Conservation (phyloP, 2,329 filamentous ascomycete species). For the Pseudogymnoascus sp. region DNA sequence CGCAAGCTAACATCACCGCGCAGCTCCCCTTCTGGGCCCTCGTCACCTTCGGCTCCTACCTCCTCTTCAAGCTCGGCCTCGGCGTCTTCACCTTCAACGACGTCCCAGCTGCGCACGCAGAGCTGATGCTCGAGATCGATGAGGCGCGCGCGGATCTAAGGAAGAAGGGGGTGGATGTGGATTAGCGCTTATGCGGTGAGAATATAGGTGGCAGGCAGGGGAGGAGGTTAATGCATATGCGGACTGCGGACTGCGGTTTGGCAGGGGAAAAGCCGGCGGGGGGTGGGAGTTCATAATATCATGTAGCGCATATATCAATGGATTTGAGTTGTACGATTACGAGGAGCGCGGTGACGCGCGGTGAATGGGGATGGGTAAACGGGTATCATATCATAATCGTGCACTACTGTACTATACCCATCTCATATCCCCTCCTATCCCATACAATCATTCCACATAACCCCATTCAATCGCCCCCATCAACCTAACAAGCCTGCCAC, state of each 20-base stretch:
- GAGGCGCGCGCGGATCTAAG: slow-evolving; percentile 65
- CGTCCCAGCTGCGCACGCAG: slow-evolving; percentile 79
- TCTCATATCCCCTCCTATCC: background rate
- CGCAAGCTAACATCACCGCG: background rate
- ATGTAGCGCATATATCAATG: background rate
- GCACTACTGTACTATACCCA: background rate
- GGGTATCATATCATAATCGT: background rate
- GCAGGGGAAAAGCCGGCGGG: background rate
- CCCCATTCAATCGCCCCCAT: background rate
- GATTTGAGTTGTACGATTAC: background rate
- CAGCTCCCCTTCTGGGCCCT: slow-evolving; percentile 90
- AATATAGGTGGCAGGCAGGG: background rate
- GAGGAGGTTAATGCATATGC: background rate
- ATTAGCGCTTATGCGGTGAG: slow-evolving; percentile 17
- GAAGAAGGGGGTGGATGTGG: slow-evolving; percentile 58
- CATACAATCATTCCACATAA: background rate
- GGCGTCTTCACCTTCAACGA: slow-evolving; percentile 97
- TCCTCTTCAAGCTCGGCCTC: slow-evolving; percentile 84
- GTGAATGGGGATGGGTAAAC: background rate
- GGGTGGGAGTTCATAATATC: slow-evolving; percentile 3
- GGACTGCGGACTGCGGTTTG: background rate
- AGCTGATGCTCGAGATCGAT: slow-evolving; percentile 79
- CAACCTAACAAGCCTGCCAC: slow-evolving; percentile 43
- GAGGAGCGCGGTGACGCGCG: background rate
- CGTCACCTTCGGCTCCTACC: slow-evolving; percentile 82